A percentile compares a stretch with the other conserved stretches of the same genome.
phyloP scores from a whole-genome alignment of 192 early-diverging fungal species.

The Obelidium mucronatum region DNA sequence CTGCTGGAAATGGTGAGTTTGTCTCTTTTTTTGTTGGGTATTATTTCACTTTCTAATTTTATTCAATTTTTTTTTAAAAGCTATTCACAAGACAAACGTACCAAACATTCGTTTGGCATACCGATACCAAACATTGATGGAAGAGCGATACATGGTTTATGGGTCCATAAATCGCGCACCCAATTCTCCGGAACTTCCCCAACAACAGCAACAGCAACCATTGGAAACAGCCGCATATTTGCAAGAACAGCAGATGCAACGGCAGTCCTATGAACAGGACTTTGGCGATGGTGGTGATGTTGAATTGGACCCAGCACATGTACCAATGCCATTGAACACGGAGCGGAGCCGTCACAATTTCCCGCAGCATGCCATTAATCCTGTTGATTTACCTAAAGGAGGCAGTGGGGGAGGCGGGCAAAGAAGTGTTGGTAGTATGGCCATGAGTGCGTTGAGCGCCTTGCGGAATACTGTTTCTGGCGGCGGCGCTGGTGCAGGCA shows the following conservation, averaged over 20 bases:
- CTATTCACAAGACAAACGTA: slow-evolving; percentile 92
- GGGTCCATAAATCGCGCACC: slow-evolving; percentile 31
- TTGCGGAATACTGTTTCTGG: neutral
- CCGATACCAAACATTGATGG: slow-evolving; percentile 83
- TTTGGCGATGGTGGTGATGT: neutral
- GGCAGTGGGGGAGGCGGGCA: neutral
- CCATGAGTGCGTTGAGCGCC: slow-evolving; percentile 4
- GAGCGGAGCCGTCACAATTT: slow-evolving; percentile 27
- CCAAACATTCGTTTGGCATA: slow-evolving; percentile 85
- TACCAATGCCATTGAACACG: neutral
- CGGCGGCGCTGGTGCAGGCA: neutral
- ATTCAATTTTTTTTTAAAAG: slow-evolving; percentile 37
- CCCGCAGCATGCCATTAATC: neutral
- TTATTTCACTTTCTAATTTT: neutral
- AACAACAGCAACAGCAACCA: neutral
- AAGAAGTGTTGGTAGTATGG: neutral
- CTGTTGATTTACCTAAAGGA: neutral
- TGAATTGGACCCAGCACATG: neutral
- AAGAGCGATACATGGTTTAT: slow-evolving; percentile 75
- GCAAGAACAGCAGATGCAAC: too few species aligned
- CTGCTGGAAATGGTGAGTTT: slow-evolving; percentile 69
- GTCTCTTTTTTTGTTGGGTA: neutral
- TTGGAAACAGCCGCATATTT: neutral
- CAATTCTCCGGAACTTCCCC: neutral
- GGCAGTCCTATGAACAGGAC: neutral